Evolutionary conservation across 1,284 basidiomycete genomes (phyloP), one percentile per base, ranked within the genome.

Genomic region (Caloboletus inedulis): DNA sequence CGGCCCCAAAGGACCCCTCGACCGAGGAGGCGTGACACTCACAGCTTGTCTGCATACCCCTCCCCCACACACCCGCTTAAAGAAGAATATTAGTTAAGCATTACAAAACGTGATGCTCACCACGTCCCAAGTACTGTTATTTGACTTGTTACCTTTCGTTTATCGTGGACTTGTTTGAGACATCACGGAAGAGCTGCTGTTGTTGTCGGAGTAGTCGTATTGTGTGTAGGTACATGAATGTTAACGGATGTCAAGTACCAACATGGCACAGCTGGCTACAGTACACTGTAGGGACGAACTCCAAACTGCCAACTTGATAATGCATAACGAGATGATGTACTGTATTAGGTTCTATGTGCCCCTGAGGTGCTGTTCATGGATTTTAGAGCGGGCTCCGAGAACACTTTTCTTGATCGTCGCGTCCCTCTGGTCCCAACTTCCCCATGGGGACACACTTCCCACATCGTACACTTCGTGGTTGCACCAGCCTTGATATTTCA

Each of bases 1-100:
- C 43, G 10, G 39, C 16, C n/a, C 46, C 51, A 5, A 62, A 60
- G 51, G 59, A 63, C 7, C 27, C 49, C 1, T 37, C 18, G 14
- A 33, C 40, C 8, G 49, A 43, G 23, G 59, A 55, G 34, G 54
- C 36, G 5, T 58, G 27, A 62, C 5, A 12, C 10, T 4, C 19
- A 19, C 9, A 12, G 2, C 27, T 35, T 19, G 14, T 14, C 18
- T 16, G 10, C 18, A 51, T 31, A 27, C 10, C 21, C 7, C 3
- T 13, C n/a, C 16, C 6, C 9, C 3, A 10, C 0, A n/a, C 25
- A 9, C 10, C 21, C 12, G 7, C 31, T 44, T 14, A 39, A 46
- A 19, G 3, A 34, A 42, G 36, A 21, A 18, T 12, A 42, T 35
- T 40, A 7, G 16, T 45, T 8, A 7, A 43, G 36, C 23, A 14